Conservation (phyloP, 352 stramenopile species). For the Globisporangium rhizosaccharum region DNA sequence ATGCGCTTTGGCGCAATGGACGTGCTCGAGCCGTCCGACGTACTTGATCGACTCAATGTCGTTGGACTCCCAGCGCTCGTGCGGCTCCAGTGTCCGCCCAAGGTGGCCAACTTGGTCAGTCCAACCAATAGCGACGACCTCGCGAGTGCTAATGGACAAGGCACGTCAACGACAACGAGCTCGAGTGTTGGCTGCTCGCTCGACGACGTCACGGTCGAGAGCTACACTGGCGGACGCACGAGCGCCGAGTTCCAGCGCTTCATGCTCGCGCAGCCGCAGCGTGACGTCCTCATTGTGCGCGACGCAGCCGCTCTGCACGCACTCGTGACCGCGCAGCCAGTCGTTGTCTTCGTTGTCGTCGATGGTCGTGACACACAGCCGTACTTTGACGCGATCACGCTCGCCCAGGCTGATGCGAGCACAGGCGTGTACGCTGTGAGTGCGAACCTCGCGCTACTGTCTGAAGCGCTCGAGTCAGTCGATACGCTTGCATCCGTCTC, state of each 20-base stretch:
- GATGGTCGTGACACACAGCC: conserved; percentile 26
- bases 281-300: conserved; percentile 14
- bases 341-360: conserved; percentile 31
- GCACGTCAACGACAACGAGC: not conserved
- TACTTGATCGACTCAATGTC: conserved; percentile 14
- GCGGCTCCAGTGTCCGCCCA: conserved; percentile 22
- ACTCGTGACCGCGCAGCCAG: conserved; percentile 16
- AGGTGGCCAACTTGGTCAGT: not conserved
- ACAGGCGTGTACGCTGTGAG: conserved; percentile 20
- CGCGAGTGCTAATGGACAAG: no score
- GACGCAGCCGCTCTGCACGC: conserved; percentile 9
- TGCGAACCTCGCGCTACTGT: conserved; percentile 17
- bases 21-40: conserved; percentile 10
- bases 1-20: conserved; percentile 26
- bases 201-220: conserved; percentile 11
- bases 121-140: not conserved
- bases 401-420: conserved; percentile 22
- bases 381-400: conserved; percentile 25
- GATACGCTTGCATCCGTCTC: not conserved
- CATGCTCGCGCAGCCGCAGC: conserved; percentile 22
- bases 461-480: no score
- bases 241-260: conserved; percentile 39
- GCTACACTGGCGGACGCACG: conserved; percentile 26
- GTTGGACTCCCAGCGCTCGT: conserved; percentile 26
- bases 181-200: conserved; percentile 9